A percentile compares a stretch with the other conserved stretches of the same genome.
Conservation (phyloP, 2,329 filamentous ascomycete genomes). For the Zasmidium cellare region DNA sequence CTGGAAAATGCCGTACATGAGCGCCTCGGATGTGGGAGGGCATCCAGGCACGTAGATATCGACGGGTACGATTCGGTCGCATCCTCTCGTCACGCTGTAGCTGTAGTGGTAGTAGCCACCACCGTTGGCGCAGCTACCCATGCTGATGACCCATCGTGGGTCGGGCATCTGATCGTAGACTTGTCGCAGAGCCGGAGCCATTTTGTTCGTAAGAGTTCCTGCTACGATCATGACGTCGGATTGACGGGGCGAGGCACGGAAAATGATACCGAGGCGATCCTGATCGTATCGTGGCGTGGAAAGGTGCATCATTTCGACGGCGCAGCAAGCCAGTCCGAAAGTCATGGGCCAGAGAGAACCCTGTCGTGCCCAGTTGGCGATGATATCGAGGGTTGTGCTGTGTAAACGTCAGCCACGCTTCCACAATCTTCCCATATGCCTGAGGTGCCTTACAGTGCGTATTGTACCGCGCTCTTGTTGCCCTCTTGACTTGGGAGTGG, state of each 20-base stretch:
- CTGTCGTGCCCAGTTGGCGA: constrained; percentile 83
- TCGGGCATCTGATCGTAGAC: constrained; percentile 95
- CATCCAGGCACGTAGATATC: constrained; percentile 80
- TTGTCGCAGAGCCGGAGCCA: constrained; percentile 83
- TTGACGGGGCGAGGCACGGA: constrained; percentile 82
- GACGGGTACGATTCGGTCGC: constrained; percentile 75
- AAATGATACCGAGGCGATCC: constrained; percentile 85
- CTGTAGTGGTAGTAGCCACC: constrained; percentile 84
- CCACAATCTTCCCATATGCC: neutral
- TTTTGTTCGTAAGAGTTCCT: constrained; percentile 92
- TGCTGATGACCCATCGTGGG: constrained; percentile 78
- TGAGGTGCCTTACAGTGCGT: constrained; percentile 69
- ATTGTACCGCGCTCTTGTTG: constrained; percentile 80
- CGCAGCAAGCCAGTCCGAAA: constrained; percentile 85
- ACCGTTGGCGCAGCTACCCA: constrained; percentile 82
- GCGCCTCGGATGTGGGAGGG: constrained; percentile 54
- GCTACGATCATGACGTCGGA: constrained; percentile 93
- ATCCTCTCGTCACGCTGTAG: constrained; percentile 73
- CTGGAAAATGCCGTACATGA: constrained; percentile 67
- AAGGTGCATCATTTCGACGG: constrained; percentile 89
- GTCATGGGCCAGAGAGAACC: constrained; percentile 86
- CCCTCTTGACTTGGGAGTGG: constrained; percentile 74
- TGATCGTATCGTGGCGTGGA: constrained; percentile 88
- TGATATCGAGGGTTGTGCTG: constrained; percentile 74
- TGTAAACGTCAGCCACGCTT: constrained; percentile 19